A percentile compares a stretch with the other conserved stretches of the same genome.
These are phyloP conservation scores for Pleurostoma richardsiae DNA, from an alignment of 2,329 filamentous ascomycete genomes.

Conservation along the genomic window DNA sequence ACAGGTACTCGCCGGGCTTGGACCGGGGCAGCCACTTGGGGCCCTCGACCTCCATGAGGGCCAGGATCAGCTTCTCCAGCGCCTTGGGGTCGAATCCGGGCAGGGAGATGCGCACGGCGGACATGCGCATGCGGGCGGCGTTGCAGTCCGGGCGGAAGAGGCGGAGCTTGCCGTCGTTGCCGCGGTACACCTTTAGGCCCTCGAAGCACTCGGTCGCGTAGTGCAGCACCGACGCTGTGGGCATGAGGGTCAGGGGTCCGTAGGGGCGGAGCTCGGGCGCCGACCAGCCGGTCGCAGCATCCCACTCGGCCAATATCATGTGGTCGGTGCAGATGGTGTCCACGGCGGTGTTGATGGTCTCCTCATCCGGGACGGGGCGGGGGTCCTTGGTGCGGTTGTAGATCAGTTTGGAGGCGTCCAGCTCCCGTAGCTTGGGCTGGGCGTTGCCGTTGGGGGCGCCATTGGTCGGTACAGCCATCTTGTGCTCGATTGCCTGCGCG, in stretches of 20 bases:
- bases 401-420: slow-evolving; percentile 58
- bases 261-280: slow-evolving; percentile 71
- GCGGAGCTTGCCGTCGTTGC: slow-evolving; percentile 67
- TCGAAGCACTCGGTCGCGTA: slow-evolving; percentile 93
- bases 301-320: slow-evolving; percentile 77
- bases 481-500: slow-evolving; percentile 45
- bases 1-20: slow-evolving; percentile 67
- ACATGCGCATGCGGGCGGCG: slow-evolving; percentile 58
- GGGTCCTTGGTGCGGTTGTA: slow-evolving; percentile 47
- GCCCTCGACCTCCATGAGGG: slow-evolving; percentile 68
- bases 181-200: slow-evolving; percentile 76
- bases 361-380: slow-evolving; percentile 47
- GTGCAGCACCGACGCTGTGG: slow-evolving; percentile 76
- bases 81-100: slow-evolving; percentile 67
- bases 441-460: slow-evolving; percentile 23
- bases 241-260: slow-evolving; percentile 71
- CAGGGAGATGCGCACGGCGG: slow-evolving; percentile 63
- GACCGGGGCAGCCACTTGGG: slow-evolving; percentile 73
- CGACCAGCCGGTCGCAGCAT: slow-evolving; percentile 60
- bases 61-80: slow-evolving; percentile 68
- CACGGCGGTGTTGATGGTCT: slow-evolving; percentile 35
- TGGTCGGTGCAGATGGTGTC: slow-evolving; percentile 73
- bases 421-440: slow-evolving; percentile 47
- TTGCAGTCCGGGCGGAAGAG: slow-evolving; percentile 76
- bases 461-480: slow-evolving; percentile 26